Conservation (phyloP, 768 basidiomycete species). For the Phaffia australis region DNA sequence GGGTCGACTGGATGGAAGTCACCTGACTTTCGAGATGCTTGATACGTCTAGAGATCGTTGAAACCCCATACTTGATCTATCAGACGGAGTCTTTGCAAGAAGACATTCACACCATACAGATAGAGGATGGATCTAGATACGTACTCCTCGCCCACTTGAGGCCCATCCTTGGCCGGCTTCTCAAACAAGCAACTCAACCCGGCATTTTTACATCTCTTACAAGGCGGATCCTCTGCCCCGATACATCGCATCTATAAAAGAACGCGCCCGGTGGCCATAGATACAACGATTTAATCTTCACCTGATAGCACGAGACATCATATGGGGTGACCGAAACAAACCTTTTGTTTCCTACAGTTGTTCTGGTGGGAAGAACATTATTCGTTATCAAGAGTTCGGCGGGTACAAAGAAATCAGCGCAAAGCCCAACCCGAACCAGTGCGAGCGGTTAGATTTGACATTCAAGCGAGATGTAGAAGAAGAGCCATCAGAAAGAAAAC, state of each 20-base stretch:
- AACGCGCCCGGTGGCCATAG: background rate
- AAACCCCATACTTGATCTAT: background rate
- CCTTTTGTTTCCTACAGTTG: conserved; percentile 26
- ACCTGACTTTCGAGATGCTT: conserved; percentile 68
- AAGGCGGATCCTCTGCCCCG: conserved; percentile 93
- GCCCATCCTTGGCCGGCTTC: conserved; percentile 78
- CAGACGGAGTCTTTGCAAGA: background rate
- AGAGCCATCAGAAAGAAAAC: background rate
- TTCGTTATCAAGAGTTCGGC: background rate
- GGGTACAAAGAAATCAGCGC: background rate
- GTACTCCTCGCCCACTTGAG: conserved; percentile 80
- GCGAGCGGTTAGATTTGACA: background rate
- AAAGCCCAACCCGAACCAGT: background rate
- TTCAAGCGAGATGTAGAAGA: background rate
- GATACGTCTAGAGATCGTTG: conserved; percentile 55
- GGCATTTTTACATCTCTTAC: conserved; percentile 78
- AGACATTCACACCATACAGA: background rate
- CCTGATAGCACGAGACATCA: too few species aligned
- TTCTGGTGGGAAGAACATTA: conserved; percentile 7
- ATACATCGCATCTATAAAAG: conserved; percentile 73
- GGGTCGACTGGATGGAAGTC: conserved; percentile 58
- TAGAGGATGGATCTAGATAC: conserved; percentile 35
- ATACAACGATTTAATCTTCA: too few species aligned
- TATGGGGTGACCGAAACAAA: background rate
- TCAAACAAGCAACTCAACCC: conserved; percentile 90